Conservation (phyloP, 345 rosid species). For the Barbarea vulgaris region DNA sequence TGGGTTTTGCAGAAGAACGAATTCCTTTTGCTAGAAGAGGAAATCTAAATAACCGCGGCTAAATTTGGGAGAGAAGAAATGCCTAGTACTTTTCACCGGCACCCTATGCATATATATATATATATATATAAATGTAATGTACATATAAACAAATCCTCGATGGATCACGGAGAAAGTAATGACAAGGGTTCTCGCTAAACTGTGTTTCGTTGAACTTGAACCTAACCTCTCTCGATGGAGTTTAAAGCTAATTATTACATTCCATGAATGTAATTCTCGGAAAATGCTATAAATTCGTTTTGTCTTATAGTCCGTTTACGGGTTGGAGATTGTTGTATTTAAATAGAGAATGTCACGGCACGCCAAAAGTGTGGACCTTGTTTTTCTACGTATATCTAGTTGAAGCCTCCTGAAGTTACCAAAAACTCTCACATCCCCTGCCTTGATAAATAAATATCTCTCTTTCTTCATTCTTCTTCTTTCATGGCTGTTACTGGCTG, state of each 20-base stretch:
- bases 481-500: slow-evolving; percentile 29
- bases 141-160: slow-evolving; percentile 29
- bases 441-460: slow-evolving; percentile 15
- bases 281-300: background rate
- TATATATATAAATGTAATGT: slow-evolving; percentile 21
- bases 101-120: background rate
- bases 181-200: no score
- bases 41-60: slow-evolving; percentile 38
- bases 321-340: background rate
- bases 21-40: slow-evolving; percentile 52
- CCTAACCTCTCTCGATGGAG: no score
- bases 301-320: background rate
- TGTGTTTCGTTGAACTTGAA: no score
- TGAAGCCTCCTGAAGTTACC: background rate
- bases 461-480: slow-evolving; percentile 8
- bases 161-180: no score
- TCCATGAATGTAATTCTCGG: no score
- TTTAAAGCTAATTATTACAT: no score
- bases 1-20: slow-evolving; percentile 46
- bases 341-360: slow-evolving; percentile 39
- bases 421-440: slow-evolving; percentile 20
- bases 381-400: background rate
- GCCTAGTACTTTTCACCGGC: background rate
- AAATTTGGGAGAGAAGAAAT: slow-evolving; percentile 8
- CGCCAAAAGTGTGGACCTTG: slow-evolving; percentile 41